A percentile compares a stretch with the other conserved stretches of the same genome.
Conservation (phyloP, 495 filamentous ascomycete species). For the Geoglossum glabrum region DNA sequence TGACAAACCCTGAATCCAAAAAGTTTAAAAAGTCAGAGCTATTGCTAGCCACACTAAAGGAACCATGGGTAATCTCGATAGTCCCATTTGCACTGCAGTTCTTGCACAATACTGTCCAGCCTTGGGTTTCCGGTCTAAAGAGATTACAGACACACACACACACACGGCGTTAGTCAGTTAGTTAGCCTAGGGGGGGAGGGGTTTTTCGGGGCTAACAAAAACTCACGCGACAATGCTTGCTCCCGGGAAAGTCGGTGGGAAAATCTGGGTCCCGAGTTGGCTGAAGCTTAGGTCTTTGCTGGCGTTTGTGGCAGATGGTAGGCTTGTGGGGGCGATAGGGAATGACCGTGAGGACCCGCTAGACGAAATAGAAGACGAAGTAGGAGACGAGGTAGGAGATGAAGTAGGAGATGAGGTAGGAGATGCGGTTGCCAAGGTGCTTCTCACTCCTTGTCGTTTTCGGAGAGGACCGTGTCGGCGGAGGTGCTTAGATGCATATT, state of each 20-base stretch:
- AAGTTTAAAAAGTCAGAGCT: slow-evolving; percentile 6
- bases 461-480: not conserved
- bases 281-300: slow-evolving; percentile 3
- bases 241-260: slow-evolving; percentile 9
- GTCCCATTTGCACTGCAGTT: slow-evolving; percentile 15
- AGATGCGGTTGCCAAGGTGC: not conserved
- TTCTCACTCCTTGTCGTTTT: not conserved
- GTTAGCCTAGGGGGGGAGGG: too few species aligned
- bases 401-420: too few species aligned
- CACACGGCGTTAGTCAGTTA: too few species aligned
- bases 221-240: slow-evolving; percentile 1
- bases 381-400: too few species aligned
- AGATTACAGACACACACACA: not conserved
- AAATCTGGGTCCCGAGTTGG: slow-evolving; percentile 6
- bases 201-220: not conserved
- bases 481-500: slow-evolving; percentile 1
- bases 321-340: not conserved
- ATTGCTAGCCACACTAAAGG: slow-evolving; percentile 8
- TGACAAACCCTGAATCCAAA: slow-evolving; percentile 13
- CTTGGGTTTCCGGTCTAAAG: not conserved
- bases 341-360: slow-evolving; percentile 1
- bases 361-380: too few species aligned
- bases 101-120: slow-evolving; percentile 15
- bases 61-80: slow-evolving; percentile 14
- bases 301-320: slow-evolving; percentile 6